Conservation (phyloP, 129 eudicot species). For the Flaveria trinervia region DNA sequence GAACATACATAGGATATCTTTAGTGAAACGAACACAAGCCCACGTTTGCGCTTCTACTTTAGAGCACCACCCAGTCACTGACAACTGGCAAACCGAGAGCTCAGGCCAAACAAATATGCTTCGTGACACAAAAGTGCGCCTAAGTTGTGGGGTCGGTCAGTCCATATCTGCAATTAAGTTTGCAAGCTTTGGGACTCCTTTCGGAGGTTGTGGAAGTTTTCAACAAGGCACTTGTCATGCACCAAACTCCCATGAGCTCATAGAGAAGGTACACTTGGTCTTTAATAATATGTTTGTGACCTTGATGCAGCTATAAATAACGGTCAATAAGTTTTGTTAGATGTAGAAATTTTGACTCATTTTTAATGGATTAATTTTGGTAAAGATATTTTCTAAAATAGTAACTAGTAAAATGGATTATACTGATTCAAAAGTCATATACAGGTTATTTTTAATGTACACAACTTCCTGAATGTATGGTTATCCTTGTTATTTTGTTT, state of each 20-base stretch:
- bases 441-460: background rate
- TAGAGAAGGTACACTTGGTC: constrained; percentile 56
- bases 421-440: too few relatives aligned
- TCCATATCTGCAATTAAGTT: constrained; percentile 65
- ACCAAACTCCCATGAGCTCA: constrained; percentile 47
- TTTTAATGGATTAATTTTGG: too few relatives aligned
- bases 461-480: background rate
- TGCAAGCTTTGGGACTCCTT: constrained; percentile 88
- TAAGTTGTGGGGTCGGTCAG: constrained; percentile 64
- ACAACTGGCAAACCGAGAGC: constrained; percentile 49
- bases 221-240: constrained; percentile 71
- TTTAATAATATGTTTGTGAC: background rate
- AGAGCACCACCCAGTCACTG: constrained; percentile 66
- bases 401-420: too few relatives aligned
- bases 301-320: background rate
- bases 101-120: constrained; percentile 42
- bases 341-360: too few relatives aligned
- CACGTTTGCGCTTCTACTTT: constrained; percentile 58
- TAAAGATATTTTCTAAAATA: too few relatives aligned
- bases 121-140: constrained; percentile 55
- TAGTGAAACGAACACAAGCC: constrained; percentile 60
- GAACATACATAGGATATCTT: constrained; percentile 62
- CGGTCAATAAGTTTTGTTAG: too few relatives aligned
- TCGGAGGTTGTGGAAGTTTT: constrained; percentile 72
- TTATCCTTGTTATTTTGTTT: background rate